Conservation (phyloP, 495 filamentous ascomycete genomes). For the Penicillium bialowiezense region DNA sequence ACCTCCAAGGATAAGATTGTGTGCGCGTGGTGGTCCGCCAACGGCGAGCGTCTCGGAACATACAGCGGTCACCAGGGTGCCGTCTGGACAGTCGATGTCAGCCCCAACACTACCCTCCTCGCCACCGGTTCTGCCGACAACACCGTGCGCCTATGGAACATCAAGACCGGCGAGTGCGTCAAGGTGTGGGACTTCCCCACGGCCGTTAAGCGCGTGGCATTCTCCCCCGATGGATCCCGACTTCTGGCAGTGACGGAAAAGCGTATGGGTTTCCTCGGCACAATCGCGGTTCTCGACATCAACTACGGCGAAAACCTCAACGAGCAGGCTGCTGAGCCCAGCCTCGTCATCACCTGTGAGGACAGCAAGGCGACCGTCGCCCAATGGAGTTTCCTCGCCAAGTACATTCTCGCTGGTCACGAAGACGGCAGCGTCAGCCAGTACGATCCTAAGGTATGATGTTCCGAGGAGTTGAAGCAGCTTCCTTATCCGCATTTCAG, state of each 20-base stretch:
- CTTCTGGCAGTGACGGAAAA: conserved; percentile 94
- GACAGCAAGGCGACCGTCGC: conserved; percentile 97
- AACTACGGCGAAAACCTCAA: conserved; percentile 59
- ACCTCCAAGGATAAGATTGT: conserved; percentile 96
- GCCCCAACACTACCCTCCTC: conserved; percentile 89
- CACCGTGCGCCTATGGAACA: conserved; percentile 95
- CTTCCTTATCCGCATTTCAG: not conserved
- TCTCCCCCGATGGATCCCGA: conserved; percentile 84
- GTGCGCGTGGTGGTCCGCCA: conserved; percentile 91
- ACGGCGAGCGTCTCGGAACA: conserved; percentile 91
- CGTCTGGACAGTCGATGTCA: conserved; percentile 97
- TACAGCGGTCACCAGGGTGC: conserved; percentile 97
- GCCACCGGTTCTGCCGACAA: conserved; percentile 97
- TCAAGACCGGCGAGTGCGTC: conserved; percentile 85
- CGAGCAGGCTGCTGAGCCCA: conserved; percentile 77
- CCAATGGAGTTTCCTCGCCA: conserved; percentile 85
- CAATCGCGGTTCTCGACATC: conserved; percentile 89
- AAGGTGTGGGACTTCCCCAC: conserved; percentile 98
- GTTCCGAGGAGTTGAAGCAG: not conserved
- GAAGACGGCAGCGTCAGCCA: conserved; percentile 93
- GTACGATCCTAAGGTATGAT: conserved; percentile 85
- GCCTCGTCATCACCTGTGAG: conserved; percentile 79
- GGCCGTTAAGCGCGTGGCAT: conserved; percentile 94
- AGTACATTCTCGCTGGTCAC: conserved; percentile 96
- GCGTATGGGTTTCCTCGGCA: conserved; percentile 92